phyloP scores from a whole-genome alignment of 768 basidiomycete genomes.

The Vishniacozyma victoriae region DNA sequence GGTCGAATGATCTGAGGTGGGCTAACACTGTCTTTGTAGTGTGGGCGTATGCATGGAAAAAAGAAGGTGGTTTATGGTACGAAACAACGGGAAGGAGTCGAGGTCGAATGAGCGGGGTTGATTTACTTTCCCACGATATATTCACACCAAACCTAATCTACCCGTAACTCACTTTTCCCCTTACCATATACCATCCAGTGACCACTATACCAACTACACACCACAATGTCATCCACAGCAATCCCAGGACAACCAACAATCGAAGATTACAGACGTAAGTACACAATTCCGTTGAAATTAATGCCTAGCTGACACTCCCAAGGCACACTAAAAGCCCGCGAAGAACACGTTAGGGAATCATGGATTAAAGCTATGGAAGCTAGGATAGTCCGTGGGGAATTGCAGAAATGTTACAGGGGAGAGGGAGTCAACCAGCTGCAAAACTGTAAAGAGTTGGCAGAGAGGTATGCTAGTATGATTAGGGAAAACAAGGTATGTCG shows the following conservation, averaged over 20 bases:
- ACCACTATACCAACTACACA: no score
- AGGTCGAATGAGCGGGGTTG: no score
- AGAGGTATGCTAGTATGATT: constrained; percentile 74
- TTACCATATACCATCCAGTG: no score
- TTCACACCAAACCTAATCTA: no score
- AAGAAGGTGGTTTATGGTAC: no score
- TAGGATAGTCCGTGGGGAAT: constrained; percentile 77
- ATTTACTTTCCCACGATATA: no score
- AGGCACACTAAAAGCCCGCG: constrained; percentile 49
- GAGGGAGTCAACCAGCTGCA: constrained; percentile 92
- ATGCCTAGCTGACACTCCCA: background rate
- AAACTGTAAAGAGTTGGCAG: constrained; percentile 77
- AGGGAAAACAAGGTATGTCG: constrained; percentile 68
- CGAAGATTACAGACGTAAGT: constrained; percentile 29
- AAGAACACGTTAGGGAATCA: constrained; percentile 74
- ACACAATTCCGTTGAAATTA: background rate
- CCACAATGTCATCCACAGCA: constrained; percentile 11
- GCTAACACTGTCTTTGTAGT: no score
- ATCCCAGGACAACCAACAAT: constrained; percentile 17
- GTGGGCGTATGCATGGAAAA: no score
- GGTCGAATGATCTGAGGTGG: no score
- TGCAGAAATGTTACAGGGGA: constrained; percentile 77
- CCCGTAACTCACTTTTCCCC: no score
- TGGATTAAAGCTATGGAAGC: constrained; percentile 95
- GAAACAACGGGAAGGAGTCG: no score